These are phyloP conservation scores for Backusella sp. DNA, from an alignment of 192 early-diverging fungal genomes.

Conservation along the genomic window DNA sequence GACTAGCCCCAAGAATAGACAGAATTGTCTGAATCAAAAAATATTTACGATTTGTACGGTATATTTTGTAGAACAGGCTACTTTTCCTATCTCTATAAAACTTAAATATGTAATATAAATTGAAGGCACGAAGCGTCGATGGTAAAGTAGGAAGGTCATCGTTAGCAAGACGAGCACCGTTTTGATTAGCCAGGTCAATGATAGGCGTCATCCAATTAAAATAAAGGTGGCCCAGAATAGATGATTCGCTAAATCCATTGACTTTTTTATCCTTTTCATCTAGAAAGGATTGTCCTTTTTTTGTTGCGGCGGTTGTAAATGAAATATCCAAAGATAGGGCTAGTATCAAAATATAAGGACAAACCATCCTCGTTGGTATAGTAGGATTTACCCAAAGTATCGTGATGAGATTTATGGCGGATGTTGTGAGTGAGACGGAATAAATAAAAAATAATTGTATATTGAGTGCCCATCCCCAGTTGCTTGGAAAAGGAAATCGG, in stretches of 20 bases:
- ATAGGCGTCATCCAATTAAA: too few species aligned
- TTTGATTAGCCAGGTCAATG: too few species aligned
- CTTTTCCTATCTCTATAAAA: not conserved
- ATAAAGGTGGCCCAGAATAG: too few species aligned
- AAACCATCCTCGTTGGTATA: not conserved
- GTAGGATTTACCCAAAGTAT: not conserved
- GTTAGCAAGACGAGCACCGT: too few species aligned
- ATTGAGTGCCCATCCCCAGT: conserved; percentile 6
- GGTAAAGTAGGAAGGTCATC: too few species aligned
- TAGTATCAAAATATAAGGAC: not conserved
- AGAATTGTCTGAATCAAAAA: not conserved
- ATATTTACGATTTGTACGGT: not conserved
- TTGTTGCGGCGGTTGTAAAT: too few species aligned
- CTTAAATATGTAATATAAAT: too few species aligned
- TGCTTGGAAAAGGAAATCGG: not conserved
- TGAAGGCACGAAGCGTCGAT: too few species aligned
- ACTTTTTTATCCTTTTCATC: too few species aligned
- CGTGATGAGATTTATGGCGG: not conserved
- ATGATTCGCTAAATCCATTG: too few species aligned
- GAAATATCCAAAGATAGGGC: not conserved
- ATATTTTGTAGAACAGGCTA: not conserved
- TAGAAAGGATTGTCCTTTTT: too few species aligned
- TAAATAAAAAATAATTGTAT: not conserved
- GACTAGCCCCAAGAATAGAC: not conserved
- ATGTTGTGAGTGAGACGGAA: not conserved